phyloP scores from a whole-genome alignment of 2,329 filamentous ascomycete genomes.

The Stagonosporopsis rhizophila region DNA sequence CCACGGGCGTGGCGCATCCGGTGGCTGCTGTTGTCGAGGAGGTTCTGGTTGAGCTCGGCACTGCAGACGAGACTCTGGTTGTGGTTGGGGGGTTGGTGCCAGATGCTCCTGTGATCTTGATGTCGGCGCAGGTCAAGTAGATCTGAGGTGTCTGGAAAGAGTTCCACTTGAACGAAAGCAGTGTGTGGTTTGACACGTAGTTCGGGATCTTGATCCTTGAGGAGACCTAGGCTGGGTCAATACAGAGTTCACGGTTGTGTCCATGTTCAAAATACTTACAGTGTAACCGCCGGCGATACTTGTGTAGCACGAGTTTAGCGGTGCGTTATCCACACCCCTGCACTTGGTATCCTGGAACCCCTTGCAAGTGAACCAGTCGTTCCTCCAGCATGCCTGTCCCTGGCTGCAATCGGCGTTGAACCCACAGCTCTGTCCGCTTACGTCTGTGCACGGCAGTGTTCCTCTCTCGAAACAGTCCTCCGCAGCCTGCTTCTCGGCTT shows the following conservation, averaged over 20 bases:
- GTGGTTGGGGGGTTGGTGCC: conserved; percentile 22
- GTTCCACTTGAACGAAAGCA: conserved; percentile 45
- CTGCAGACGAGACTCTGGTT: conserved; percentile 20
- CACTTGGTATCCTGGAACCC: conserved; percentile 41
- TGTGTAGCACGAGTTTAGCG: conserved; percentile 44
- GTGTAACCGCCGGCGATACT: conserved; percentile 46
- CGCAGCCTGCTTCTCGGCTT: conserved; percentile 44
- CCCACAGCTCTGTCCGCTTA: conserved; percentile 39
- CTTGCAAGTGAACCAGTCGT: conserved; percentile 47
- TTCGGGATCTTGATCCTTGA: conserved; percentile 45
- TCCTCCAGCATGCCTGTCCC: conserved; percentile 42
- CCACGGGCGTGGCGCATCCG: conserved; percentile 36
- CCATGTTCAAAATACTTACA: conserved; percentile 20
- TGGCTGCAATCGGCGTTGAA: conserved; percentile 41
- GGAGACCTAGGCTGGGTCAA: conserved; percentile 10
- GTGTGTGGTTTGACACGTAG: conserved; percentile 41
- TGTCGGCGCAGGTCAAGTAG: conserved; percentile 44
- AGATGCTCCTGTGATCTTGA: conserved; percentile 34
- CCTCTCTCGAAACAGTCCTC: conserved; percentile 42
- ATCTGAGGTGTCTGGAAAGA: conserved; percentile 45
- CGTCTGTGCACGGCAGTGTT: conserved; percentile 41
- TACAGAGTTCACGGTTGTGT: background rate
- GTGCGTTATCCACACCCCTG: conserved; percentile 41
- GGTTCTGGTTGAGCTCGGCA: conserved; percentile 18
- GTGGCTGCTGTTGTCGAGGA: conserved; percentile 22